These are phyloP conservation scores for Moniliophthora roreri DNA, from an alignment of 1,284 basidiomycete genomes.

Conservation along the genomic window DNA sequence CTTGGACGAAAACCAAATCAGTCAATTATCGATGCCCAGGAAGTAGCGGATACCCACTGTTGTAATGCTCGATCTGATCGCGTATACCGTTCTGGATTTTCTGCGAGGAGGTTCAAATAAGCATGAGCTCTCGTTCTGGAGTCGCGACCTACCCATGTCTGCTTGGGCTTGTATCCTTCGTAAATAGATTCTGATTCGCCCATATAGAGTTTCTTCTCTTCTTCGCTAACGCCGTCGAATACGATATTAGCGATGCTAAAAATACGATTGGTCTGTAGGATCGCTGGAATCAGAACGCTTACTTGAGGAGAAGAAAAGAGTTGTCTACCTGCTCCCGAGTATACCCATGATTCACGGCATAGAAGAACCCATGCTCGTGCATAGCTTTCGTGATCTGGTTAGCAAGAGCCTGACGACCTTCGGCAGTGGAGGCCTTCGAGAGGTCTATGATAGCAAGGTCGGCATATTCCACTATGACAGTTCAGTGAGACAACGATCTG, in stretches of 20 bases:
- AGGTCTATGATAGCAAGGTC: conserved; percentile 67
- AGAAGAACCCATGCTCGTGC: conserved; percentile 62
- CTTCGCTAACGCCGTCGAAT: conserved; percentile 11
- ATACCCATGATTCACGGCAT: conserved; percentile 60
- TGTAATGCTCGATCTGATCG: conserved; percentile 16
- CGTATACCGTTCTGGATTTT: conserved; percentile 14
- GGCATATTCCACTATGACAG: conserved; percentile 40
- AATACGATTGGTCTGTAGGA: conserved; percentile 7
- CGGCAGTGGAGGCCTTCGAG: conserved; percentile 44
- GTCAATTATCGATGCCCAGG: neutral
- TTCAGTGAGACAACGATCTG: neutral
- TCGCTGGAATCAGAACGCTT: neutral
- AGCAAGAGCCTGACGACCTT: conserved; percentile 47
- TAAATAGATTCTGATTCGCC: conserved; percentile 10
- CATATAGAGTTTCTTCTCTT: conserved; percentile 13
- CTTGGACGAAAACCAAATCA: neutral
- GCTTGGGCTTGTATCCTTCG: conserved; percentile 16
- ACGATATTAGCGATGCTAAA: conserved; percentile 10
- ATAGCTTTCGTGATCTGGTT: conserved; percentile 56
- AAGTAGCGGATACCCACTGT: conserved; percentile 5
- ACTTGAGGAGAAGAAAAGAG: neutral
- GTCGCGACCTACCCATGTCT: conserved; percentile 11
- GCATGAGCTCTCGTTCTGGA: neutral
- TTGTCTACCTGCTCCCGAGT: conserved; percentile 40
- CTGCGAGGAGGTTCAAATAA: neutral